Evolutionary conservation across 2,329 filamentous ascomycete species (phyloP).

Genomic region (Cytospora piceicola): DNA sequence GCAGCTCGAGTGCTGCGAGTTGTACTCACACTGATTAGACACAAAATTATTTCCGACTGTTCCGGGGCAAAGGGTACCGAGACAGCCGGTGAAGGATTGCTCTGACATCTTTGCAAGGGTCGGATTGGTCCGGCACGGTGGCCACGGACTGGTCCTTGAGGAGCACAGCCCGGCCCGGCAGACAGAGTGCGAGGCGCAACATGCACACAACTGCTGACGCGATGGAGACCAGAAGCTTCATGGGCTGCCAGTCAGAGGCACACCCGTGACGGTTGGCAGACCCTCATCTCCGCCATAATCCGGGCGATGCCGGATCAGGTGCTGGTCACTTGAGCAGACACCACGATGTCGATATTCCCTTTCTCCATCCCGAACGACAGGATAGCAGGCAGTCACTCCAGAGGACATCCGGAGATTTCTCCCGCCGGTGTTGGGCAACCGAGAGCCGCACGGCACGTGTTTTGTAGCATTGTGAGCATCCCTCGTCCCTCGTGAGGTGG

Average conservation of each 20-base stretch:
- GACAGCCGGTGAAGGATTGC: not conserved
- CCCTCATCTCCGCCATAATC: not conserved
- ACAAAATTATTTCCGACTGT: not conserved
- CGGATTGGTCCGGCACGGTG: not conserved
- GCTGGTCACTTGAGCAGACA: not conserved
- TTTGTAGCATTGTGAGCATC: too few relatives aligned
- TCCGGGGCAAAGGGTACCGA: not conserved
- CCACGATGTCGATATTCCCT: not conserved
- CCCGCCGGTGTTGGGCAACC: not conserved
- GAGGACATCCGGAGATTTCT: not conserved
- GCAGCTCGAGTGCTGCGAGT: too few relatives aligned
- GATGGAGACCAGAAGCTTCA: not conserved
- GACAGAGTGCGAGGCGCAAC: not conserved
- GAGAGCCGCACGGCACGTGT: too few relatives aligned
- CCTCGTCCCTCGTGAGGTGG: too few relatives aligned
- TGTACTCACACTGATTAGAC: too few relatives aligned
- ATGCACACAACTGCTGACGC: not conserved
- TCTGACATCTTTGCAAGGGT: not conserved
- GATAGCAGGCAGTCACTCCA: too few relatives aligned
- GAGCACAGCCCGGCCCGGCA: not conserved
- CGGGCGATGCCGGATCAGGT: not conserved
- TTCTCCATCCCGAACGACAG: not conserved
- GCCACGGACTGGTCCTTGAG: not conserved
- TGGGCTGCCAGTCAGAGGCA: not conserved
- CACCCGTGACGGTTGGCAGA: not conserved